Base-by-base conservation (phyloP, 495 filamentous ascomycete species). In the Aspergillus incahuasiensis region DNA sequence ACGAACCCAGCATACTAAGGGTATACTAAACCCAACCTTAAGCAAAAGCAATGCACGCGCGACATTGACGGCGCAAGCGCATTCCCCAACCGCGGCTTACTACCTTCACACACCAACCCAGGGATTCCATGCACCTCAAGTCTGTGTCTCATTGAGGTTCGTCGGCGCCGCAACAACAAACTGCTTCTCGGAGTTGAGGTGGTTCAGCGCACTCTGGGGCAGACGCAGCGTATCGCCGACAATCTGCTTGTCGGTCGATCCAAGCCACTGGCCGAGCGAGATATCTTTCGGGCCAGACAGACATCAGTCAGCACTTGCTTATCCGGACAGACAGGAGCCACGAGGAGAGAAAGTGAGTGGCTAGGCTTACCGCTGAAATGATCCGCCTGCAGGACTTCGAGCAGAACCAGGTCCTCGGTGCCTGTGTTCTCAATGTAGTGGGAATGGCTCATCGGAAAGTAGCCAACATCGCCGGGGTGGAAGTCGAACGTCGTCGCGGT, bases 361-460 rank as follows among this genome's bases (percentile, higher is more conserved):
- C 4, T 28, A 8, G 8, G 64, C 65, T 32, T 63, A 78, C 75
- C 76, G 35, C 76, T 78, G 53, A 90, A 91, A 59, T 81, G 73
- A 52, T 78, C 71, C 0, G 86, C 84, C 61, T 86, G 80, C 56
- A 91, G 70, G 2, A 91, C 84, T 61, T 91, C 88, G 40, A 91
- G 60, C 49, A 89, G 83, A 13, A 88, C 72, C 34, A 87, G 67
- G 58, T 88, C 86, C 49, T 84, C 82, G 28, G 81, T 78, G 3
- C 86, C 85, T 0, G 81, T 82, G 59, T 90, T 91, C 73, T 92
- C 86, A 52, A 91, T 78, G 66, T 86, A 90, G 65, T 91, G 87
- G 12, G 81, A 82, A 48, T 77, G 77, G 2, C 77, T 79, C 61
- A 78, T 69, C 0, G 86, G 86, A 54, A 92, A 83, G 54, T 88